Evolutionary conservation across 2,329 filamentous ascomycete genomes (phyloP).

Genomic region (Huntiella moniliformis): DNA sequence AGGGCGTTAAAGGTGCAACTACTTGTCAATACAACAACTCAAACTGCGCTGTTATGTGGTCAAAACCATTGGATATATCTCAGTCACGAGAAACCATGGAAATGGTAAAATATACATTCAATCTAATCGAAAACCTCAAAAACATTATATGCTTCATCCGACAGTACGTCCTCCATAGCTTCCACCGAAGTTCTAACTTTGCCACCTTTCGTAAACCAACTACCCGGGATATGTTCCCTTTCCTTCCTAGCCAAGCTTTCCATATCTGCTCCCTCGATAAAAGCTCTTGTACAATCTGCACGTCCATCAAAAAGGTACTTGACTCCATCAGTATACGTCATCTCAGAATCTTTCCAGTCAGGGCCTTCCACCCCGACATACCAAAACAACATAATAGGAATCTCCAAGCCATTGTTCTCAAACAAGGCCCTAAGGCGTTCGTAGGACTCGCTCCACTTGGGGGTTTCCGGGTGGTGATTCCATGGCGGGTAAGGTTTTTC

Average conservation of each 20-base stretch:
- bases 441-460: constrained; percentile 22
- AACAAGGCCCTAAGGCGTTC: neutral
- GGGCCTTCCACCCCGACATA: constrained; percentile 34
- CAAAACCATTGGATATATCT: too few relatives aligned
- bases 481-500: neutral
- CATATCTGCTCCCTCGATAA: constrained; percentile 31
- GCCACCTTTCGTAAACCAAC: constrained; percentile 13
- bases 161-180: constrained; percentile 30
- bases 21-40: too few relatives aligned
- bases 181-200: constrained; percentile 24
- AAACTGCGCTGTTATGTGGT: too few relatives aligned
- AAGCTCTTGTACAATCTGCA: constrained; percentile 23
- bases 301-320: neutral
- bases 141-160: too few relatives aligned
- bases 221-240: constrained; percentile 13
- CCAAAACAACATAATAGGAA: constrained; percentile 43
- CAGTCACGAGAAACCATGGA: too few relatives aligned
- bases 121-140: too few relatives aligned
- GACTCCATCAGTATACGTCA: constrained; percentile 24
- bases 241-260: constrained; percentile 19
- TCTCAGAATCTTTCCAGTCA: constrained; percentile 31
- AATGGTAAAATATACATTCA: too few relatives aligned
- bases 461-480: neutral
- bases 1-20: too few relatives aligned
- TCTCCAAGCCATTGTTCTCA: constrained; percentile 36